A percentile compares a stretch with the other conserved stretches of the same genome.
phyloP scores from a whole-genome alignment of 2,329 filamentous ascomycete species.

The Intubia oerlemansii region DNA sequence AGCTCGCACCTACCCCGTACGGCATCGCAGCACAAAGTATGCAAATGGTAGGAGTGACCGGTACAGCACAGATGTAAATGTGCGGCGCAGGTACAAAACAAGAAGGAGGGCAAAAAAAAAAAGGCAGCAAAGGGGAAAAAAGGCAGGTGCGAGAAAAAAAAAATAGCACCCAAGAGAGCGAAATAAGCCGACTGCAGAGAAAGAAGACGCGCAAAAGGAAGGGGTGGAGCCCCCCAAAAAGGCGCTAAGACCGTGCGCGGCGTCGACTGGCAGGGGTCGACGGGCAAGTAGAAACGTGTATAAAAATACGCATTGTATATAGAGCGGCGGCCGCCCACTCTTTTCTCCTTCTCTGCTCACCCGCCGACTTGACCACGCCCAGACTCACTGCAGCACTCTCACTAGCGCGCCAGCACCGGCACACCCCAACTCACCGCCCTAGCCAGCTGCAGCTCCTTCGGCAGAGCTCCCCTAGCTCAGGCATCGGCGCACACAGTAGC shows the following conservation, averaged over 20 bases:
- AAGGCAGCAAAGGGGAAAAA: slow-evolving; percentile 1
- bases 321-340: slow-evolving; percentile 10
- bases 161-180: background rate
- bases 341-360: slow-evolving; percentile 7
- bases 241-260: slow-evolving; percentile 7
- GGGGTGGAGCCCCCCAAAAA: slow-evolving; percentile 2
- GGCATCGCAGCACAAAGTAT: too few species aligned
- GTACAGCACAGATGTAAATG: too few species aligned
- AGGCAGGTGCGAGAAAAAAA: background rate
- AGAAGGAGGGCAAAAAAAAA: background rate
- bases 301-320: slow-evolving; percentile 14
- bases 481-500: too few species aligned
- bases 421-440: too few species aligned
- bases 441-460: too few species aligned
- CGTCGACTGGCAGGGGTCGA: too few species aligned
- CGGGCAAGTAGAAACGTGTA: slow-evolving; percentile 12
- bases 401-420: too few species aligned
- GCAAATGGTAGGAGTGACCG: too few species aligned
- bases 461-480: too few species aligned
- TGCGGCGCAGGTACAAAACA: background rate
- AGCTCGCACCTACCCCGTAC: too few species aligned
- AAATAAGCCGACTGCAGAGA: slow-evolving; percentile 1
- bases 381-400: too few species aligned
- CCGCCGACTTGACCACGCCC: too few species aligned
- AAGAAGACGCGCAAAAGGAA: slow-evolving; percentile 1